These are phyloP conservation scores for Penicillium sp. DNA, from an alignment of 2,329 filamentous ascomycete genomes.

Conservation along the genomic window DNA sequence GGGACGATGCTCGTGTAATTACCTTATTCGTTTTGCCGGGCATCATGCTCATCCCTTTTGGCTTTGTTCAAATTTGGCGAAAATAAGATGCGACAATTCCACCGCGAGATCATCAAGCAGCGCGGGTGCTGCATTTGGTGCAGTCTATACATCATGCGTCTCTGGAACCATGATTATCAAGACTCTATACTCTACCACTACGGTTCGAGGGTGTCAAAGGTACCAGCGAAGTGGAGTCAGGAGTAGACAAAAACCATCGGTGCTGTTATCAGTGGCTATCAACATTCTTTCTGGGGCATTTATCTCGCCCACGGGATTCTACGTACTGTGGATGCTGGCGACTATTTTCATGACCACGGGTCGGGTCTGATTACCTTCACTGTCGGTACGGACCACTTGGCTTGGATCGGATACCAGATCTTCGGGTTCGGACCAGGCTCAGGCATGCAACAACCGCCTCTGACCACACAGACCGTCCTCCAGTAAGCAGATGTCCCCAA, in stretches of 20 bases:
- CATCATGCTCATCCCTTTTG: slow-evolving; percentile 44
- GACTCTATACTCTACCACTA: slow-evolving; percentile 45
- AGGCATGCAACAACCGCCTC: slow-evolving; percentile 18
- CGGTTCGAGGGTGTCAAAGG: slow-evolving; percentile 50
- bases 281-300: slow-evolving; percentile 32
- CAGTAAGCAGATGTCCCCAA: slow-evolving; percentile 14
- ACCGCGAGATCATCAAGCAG: slow-evolving; percentile 49
- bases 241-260: slow-evolving; percentile 44
- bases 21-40: slow-evolving; percentile 19
- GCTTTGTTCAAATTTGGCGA: slow-evolving; percentile 45
- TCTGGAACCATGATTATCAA: slow-evolving; percentile 40
- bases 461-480: slow-evolving; percentile 19
- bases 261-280: slow-evolving; percentile 37
- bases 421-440: slow-evolving; percentile 19
- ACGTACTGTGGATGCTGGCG: slow-evolving; percentile 41
- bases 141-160: slow-evolving; percentile 37
- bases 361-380: slow-evolving; percentile 19
- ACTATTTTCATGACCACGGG: slow-evolving; percentile 14
- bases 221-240: slow-evolving; percentile 44
- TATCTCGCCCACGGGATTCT: slow-evolving; percentile 39
- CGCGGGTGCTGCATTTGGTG: slow-evolving; percentile 39
- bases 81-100: slow-evolving; percentile 53
- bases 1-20: slow-evolving; percentile 25
- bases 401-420: slow-evolving; percentile 23
- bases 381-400: slow-evolving; percentile 12